Conservation (phyloP, 1,284 basidiomycete genomes). For the Lentinus polychrous region DNA sequence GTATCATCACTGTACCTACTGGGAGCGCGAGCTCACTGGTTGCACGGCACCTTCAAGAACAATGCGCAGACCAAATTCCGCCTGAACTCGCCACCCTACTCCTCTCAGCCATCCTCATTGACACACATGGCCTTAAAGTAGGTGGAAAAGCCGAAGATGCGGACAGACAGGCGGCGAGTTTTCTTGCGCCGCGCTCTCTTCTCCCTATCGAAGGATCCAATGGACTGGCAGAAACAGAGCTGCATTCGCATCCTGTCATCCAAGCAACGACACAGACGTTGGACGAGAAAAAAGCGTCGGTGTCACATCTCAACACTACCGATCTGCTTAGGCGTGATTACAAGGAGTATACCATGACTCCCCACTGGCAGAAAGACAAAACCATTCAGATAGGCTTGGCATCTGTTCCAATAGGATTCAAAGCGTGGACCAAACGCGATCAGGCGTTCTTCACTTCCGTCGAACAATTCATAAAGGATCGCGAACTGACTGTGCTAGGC, state of each 20-base stretch:
- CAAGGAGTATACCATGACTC: constrained; percentile 71
- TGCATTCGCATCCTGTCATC: constrained; percentile 33
- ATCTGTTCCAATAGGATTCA: constrained; percentile 69
- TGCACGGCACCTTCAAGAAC: constrained; percentile 40
- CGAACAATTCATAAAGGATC: constrained; percentile 60
- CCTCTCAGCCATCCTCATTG: constrained; percentile 73
- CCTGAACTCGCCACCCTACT: constrained; percentile 72
- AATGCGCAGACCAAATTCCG: constrained; percentile 33
- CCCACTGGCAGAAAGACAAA: constrained; percentile 30
- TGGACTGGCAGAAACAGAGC: constrained; percentile 1
- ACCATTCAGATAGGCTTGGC: constrained; percentile 59
- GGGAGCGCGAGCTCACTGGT: constrained; percentile 84
- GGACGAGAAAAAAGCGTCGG: constrained; percentile 54
- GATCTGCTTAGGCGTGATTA: constrained; percentile 89
- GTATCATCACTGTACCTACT: constrained; percentile 54
- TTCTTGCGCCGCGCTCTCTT: constrained; percentile 47
- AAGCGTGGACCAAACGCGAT: constrained; percentile 39
- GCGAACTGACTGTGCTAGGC: constrained; percentile 61
- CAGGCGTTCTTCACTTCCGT: constrained; percentile 39
- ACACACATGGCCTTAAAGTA: constrained; percentile 73
- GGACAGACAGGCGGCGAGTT: constrained; percentile 50
- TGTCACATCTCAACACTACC: constrained; percentile 61
- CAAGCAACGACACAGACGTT: constrained; percentile 48
- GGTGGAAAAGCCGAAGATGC: constrained; percentile 67
- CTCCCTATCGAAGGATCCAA: constrained; percentile 15